These are phyloP conservation scores for Venustampulla echinocandica DNA, from an alignment of 495 filamentous ascomycete genomes.

Conservation along the genomic window DNA sequence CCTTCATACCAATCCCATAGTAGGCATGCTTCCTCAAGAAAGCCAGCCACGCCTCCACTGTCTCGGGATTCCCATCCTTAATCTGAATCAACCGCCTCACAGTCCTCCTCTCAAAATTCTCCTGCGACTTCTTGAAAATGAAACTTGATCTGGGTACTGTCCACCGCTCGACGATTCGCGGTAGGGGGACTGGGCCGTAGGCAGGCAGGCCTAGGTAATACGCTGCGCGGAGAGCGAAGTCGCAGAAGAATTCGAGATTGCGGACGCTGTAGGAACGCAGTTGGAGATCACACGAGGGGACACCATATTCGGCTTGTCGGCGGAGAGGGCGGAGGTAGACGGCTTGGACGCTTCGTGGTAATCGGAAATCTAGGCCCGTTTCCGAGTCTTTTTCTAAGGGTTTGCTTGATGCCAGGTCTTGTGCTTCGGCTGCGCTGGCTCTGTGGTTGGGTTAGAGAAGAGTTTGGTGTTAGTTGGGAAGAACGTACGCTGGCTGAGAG, in stretches of 20 bases:
- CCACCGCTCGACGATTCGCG: conserved; percentile 80
- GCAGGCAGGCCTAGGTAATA: conserved; percentile 89
- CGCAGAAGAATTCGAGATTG: conserved; percentile 88
- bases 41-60: conserved; percentile 82
- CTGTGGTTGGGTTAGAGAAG: neutral
- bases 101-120: conserved; percentile 93
- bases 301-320: conserved; percentile 58
- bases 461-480: neutral
- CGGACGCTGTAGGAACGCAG: conserved; percentile 84
- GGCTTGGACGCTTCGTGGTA: conserved; percentile 72
- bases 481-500: neutral
- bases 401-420: neutral
- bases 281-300: conserved; percentile 84
- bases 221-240: conserved; percentile 89
- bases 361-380: conserved; percentile 32
- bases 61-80: conserved; percentile 82
- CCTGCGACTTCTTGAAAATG: conserved; percentile 92
- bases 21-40: conserved; percentile 85
- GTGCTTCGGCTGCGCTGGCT: neutral
- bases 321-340: conserved; percentile 79
- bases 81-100: conserved; percentile 83
- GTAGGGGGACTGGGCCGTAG: conserved; percentile 80
- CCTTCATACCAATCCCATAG: conserved; percentile 97
- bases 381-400: neutral
- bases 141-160: conserved; percentile 86